Conservation (phyloP, 352 stramenopile species). For the Pythium chondricola region DNA sequence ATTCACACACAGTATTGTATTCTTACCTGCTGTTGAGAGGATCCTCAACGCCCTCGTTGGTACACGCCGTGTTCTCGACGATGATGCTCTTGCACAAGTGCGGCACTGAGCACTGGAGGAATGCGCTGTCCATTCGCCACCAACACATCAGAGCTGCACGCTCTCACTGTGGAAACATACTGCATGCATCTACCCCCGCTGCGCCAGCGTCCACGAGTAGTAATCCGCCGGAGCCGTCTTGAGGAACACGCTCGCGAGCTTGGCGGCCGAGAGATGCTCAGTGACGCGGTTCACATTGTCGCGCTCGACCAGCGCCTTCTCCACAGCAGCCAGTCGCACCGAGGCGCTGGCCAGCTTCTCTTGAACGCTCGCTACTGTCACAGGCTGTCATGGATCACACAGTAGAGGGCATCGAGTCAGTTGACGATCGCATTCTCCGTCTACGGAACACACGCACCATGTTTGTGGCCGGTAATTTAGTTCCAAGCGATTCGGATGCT, state of each 20-base stretch:
- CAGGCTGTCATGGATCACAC: no score
- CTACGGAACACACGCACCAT: no score
- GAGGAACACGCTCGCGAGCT: conserved; percentile 53
- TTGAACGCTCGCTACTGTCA: conserved; percentile 27
- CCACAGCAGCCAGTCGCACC: conserved; percentile 33
- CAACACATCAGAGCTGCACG: neutral
- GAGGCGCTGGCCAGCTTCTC: conserved; percentile 20
- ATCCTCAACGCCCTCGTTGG: conserved; percentile 45
- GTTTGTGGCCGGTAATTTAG: no score
- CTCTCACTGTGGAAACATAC: neutral
- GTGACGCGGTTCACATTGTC: conserved; percentile 45
- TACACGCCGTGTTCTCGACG: conserved; percentile 81
- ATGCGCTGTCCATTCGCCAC: conserved; percentile 22
- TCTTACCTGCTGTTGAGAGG: conserved; percentile 52
- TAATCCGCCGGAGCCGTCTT: conserved; percentile 65
- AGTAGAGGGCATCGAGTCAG: no score
- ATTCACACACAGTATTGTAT: neutral
- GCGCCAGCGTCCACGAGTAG: conserved; percentile 63
- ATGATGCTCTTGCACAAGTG: conserved; percentile 90
- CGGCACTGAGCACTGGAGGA: conserved; percentile 51
- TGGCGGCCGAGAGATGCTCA: conserved; percentile 31
- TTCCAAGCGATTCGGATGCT: no score
- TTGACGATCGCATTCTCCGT: no score
- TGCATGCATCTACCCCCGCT: conserved; percentile 36
- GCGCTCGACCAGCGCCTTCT: conserved; percentile 41